Evolutionary conservation across 2,329 filamentous ascomycete genomes (phyloP), one percentile per base, ranked within the genome.

Genomic region (Pseudocercospora cruenta): DNA sequence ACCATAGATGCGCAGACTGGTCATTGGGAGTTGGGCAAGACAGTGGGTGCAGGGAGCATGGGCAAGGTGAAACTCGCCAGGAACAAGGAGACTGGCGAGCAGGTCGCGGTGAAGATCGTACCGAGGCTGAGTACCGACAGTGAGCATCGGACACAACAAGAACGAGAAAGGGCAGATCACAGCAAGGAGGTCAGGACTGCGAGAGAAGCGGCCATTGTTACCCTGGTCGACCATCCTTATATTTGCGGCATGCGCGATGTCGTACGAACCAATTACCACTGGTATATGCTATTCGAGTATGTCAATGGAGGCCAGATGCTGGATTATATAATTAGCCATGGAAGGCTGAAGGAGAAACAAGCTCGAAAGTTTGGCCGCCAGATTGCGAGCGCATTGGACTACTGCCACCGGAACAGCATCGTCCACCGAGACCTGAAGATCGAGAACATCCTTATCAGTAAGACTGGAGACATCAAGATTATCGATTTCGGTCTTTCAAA

Each of bases 231-330:
- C 76, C 95, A 98, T 75, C 95, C 94, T 14, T 96, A 97, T 77
- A 96, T 99, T 65, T 98, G 95, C 78, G 93, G 92, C 66, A 91
- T 99, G 86, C 89, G 93, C 71, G 95, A 99, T 81, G 93, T 97
- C 26, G 91, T 98, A 64, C 90, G 94, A 65, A 98, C 95, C 59
- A 94, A 95, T 75, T 95, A 97, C 78, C 95, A 99, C 80, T 99
- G 95, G 95, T 99, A 99, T 81, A 99, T 99, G 95, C 88, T 99
- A 60, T 99, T 97, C 77, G 95, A 99, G 82, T 97, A 95, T 79
- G 95, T 99, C 80, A 97, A 99, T 77, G 95, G 95, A 57, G 95
- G 95, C 19, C 95, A 99, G 81, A 98, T 99, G 95, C 88, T 99
- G 68, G 95, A 99, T 82, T 99, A 98, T 81, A 99, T 99, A 79